A percentile compares a stretch with the other conserved stretches of the same genome.
phyloP scores from a whole-genome alignment of 768 basidiomycete genomes.

The Strobilomyces confusus region DNA sequence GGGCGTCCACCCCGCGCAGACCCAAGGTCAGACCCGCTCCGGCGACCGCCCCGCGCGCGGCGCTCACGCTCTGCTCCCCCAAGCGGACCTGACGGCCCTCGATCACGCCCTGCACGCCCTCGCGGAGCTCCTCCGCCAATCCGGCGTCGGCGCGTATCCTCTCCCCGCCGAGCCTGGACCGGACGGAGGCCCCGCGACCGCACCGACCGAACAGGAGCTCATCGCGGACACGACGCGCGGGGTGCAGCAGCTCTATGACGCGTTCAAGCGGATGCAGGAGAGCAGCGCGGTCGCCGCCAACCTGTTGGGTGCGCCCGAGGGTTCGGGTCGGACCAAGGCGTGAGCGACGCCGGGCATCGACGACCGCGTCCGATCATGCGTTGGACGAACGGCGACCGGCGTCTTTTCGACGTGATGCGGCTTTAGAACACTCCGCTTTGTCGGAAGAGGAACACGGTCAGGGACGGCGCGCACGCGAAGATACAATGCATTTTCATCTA shows the following conservation, averaged over 20 bases:
- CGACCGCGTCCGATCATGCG: neutral
- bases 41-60: neutral
- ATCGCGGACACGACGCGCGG: constrained; percentile 38
- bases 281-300: constrained; percentile 52
- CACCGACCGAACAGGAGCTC: constrained; percentile 46
- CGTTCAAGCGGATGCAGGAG: constrained; percentile 50
- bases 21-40: constrained; percentile 40
- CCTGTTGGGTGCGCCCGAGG: constrained; percentile 34
- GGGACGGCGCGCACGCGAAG: neutral
- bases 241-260: constrained; percentile 47
- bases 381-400: neutral
- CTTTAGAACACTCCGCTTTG: neutral
- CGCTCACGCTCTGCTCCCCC: neutral
- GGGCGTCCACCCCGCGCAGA: constrained; percentile 50
- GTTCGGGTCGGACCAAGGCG: constrained; percentile 8
- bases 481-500: neutral
- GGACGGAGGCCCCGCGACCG: neutral
- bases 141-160: constrained; percentile 67
- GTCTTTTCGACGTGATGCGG: neutral
- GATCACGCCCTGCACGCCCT: constrained; percentile 47
- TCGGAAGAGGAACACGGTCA: neutral
- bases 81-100: constrained; percentile 51
- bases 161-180: constrained; percentile 32
- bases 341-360: neutral
- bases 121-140: constrained; percentile 47